Conservation (phyloP, 2,329 filamentous ascomycete genomes). For the Penicillium sp. region DNA sequence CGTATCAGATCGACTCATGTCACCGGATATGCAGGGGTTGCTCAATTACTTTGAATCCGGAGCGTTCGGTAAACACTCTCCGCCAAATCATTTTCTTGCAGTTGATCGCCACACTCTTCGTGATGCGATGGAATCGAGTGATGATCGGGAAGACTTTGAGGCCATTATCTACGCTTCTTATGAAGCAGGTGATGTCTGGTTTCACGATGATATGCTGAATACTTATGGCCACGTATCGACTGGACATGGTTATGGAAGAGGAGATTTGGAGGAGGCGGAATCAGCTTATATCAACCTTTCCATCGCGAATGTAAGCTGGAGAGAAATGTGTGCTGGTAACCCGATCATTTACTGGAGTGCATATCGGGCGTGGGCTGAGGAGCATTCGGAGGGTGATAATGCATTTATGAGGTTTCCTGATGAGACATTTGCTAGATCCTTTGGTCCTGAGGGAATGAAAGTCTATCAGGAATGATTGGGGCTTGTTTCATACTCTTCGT, state of each 20-base stretch:
- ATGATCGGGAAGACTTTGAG: neutral
- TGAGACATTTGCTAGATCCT: neutral
- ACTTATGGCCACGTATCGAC: neutral
- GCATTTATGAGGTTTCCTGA: too few species aligned
- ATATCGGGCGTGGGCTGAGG: neutral
- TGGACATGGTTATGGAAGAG: neutral
- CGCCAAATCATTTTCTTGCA: neutral
- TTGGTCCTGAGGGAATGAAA: neutral
- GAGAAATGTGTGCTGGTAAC: neutral
- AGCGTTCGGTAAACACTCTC: neutral
- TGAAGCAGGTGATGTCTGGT: neutral
- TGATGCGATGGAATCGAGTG: neutral
- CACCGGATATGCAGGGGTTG: neutral
- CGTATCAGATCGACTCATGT: neutral
- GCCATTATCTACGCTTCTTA: neutral
- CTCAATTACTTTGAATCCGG: neutral
- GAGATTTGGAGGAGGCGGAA: neutral
- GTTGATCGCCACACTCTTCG: neutral
- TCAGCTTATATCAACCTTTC: neutral
- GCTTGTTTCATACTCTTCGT: conserved; percentile 17
- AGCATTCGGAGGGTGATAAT: neutral
- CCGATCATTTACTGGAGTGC: neutral
- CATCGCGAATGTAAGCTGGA: neutral
- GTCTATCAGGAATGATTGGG: neutral
- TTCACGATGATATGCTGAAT: neutral